Percentiles rank a stretch among this genome's conserved stretches.
Evolutionary conservation across 2,329 filamentous ascomycete genomes (phyloP).

Genomic region (Diaporthe amygdali): DNA sequence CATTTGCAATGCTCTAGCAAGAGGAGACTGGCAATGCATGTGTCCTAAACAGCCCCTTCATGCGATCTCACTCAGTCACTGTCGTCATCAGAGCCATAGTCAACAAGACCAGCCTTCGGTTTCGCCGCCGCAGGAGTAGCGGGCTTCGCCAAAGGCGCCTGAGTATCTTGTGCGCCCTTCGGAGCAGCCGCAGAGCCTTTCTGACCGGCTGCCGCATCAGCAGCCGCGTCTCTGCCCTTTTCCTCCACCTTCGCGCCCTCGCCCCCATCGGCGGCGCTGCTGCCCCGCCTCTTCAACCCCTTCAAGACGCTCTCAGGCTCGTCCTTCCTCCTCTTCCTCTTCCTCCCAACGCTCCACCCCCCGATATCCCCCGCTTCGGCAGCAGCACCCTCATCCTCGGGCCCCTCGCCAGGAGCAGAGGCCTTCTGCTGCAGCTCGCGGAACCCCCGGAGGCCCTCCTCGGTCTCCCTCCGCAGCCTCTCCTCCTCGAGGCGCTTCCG

Average conservation of each 20-base stretch:
- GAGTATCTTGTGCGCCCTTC: slow-evolving; percentile 23
- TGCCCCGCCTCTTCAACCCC: slow-evolving; percentile 28
- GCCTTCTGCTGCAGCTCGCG: slow-evolving; percentile 51
- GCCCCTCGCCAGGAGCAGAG: slow-evolving; percentile 14
- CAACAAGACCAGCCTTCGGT: slow-evolving; percentile 50
- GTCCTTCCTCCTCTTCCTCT: slow-evolving; percentile 25
- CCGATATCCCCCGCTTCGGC: neutral
- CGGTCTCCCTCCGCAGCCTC: slow-evolving; percentile 57
- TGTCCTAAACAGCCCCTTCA: neutral
- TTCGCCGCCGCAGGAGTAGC: slow-evolving; percentile 26
- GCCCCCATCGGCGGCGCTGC: neutral
- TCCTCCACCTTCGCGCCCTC: slow-evolving; percentile 16
- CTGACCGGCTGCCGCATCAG: neutral
- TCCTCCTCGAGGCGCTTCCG: slow-evolving; percentile 59
- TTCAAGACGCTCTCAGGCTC: slow-evolving; percentile 20
- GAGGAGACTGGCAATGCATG: neutral
- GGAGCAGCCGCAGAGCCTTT: neutral
- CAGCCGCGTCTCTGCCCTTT: neutral
- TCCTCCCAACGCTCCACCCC: slow-evolving; percentile 6
- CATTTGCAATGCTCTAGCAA: neutral
- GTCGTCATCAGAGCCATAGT: slow-evolving; percentile 62
- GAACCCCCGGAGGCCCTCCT: slow-evolving; percentile 62
- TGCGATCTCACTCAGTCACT: slow-evolving; percentile 35
- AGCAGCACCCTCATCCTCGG: slow-evolving; percentile 23
- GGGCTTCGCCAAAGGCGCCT: slow-evolving; percentile 16